Evolutionary conservation across 495 filamentous ascomycete genomes (phyloP), one percentile per base, ranked within the genome.

Genomic region (Sporormia fimetaria): DNA sequence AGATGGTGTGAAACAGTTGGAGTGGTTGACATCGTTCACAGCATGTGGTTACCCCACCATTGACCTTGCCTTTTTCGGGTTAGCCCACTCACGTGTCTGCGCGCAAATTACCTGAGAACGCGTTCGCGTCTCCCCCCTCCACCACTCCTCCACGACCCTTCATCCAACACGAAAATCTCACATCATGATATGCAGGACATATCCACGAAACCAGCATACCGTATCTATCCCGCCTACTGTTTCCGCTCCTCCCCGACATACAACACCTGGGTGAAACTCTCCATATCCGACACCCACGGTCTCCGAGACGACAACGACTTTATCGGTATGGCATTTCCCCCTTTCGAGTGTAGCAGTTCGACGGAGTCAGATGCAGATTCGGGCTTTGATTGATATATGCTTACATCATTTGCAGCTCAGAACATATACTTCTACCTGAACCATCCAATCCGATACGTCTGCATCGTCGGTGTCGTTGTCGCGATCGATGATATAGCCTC

Each of bases 391-490:
- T 21, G 12, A 22, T 11, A 17, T 21, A 17, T 2, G 29, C 27
- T 40, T 16, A 38, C 23, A 21, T 30, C 7, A 31, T 28, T 20
- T 21, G 31, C 45, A 87, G 79, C 73, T 37, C 76, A 83, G 58
- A 64, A 76, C 51, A 62, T 88, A 14, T 90, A 74, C 64, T 87
- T 88, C 64, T 68, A 80, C 64, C 55, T 70, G 23, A 95, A 95
- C 65, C 86, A 96, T 60, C 90, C 92, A 0, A 80, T 96, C 44
- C 78, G 77, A 68, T 94, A 76, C 73, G 74, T 90, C 27, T 74
- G 78, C 47, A 51, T 95, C 12, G 70, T 80, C 16, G 90, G 88
- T 9, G 20, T 70, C 9, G 70, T 98, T 14, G 79, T 93, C 33
- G 80, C 82, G 9, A 66, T 86, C 38, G 78, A 84, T 42, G 74